A percentile compares a stretch with the other conserved stretches of the same genome.
phyloP scores from a whole-genome alignment of 169 alveolate genomes.

The Cryptosporidium sp. region DNA sequence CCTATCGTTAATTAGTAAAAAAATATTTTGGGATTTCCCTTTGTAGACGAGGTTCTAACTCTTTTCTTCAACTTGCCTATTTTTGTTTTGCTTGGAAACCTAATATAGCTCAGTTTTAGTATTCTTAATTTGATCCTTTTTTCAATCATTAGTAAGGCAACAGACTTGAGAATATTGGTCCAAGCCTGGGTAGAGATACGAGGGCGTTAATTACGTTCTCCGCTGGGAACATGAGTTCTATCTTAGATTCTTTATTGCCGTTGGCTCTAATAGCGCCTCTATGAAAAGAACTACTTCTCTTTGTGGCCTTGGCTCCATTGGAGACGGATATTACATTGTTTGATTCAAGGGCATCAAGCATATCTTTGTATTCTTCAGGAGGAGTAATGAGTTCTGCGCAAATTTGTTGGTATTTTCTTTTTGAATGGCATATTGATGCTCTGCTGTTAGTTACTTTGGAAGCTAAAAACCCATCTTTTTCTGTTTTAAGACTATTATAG shows the following conservation, averaged over 20 bases:
- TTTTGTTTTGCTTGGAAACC: neutral
- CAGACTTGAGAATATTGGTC: slow-evolving; percentile 26
- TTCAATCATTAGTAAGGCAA: neutral
- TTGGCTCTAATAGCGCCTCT: slow-evolving; percentile 13
- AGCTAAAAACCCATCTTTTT: neutral
- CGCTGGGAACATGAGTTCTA: slow-evolving; percentile 48
- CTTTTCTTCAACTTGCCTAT: neutral
- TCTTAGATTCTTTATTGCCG: neutral
- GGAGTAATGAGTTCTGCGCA: slow-evolving; percentile 40
- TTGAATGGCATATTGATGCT: neutral
- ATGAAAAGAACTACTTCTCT: slow-evolving; percentile 29
- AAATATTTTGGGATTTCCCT: neutral
- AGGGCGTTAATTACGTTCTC: slow-evolving; percentile 38
- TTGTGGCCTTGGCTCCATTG: neutral
- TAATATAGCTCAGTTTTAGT: neutral
- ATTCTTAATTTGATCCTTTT: neutral
- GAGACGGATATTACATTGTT: slow-evolving; percentile 13
- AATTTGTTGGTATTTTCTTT: slow-evolving; percentile 29
- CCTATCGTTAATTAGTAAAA: neutral
- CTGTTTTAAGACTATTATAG: neutral
- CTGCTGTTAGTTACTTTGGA: slow-evolving; percentile 2
- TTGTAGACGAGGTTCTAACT: neutral
- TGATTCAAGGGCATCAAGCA: slow-evolving; percentile 66
- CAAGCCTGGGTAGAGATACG: slow-evolving; percentile 29
- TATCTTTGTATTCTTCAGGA: slow-evolving; percentile 65